Evolutionary conservation across 2,329 filamentous ascomycete genomes (phyloP).

Genomic region (Cryoendolithus antarcticus): DNA sequence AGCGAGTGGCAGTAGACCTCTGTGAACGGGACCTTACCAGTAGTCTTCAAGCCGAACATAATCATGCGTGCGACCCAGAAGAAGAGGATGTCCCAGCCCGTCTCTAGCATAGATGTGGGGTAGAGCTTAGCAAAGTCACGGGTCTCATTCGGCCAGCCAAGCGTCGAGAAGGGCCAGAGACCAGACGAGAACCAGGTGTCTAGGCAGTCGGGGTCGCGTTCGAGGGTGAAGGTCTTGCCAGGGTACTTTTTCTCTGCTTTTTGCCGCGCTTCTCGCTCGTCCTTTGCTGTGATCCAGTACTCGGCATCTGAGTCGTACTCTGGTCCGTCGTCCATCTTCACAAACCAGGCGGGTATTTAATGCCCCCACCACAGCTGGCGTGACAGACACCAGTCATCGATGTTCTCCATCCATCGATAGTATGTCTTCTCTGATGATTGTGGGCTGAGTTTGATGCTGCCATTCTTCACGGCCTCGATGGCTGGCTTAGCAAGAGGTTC

Average conservation of each 20-base stretch:
- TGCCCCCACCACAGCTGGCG: conserved; percentile 96
- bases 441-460: conserved; percentile 73
- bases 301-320: conserved; percentile 46
- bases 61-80: conserved; percentile 96
- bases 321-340: conserved; percentile 61
- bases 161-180: conserved; percentile 84
- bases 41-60: conserved; percentile 83
- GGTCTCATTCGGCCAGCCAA: conserved; percentile 84
- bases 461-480: conserved; percentile 65
- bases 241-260: conserved; percentile 73
- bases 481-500: conserved; percentile 66
- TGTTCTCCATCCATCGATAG: conserved; percentile 71
- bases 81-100: conserved; percentile 89
- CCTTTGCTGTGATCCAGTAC: conserved; percentile 73
- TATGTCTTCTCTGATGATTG: conserved; percentile 75
- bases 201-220: conserved; percentile 79
- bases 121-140: conserved; percentile 70
- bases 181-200: conserved; percentile 96
- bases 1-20: conserved; percentile 94
- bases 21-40: conserved; percentile 77
- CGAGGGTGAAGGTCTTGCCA: conserved; percentile 63
- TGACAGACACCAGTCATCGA: conserved; percentile 92
- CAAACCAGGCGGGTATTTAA: conserved; percentile 80
- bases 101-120: conserved; percentile 79
- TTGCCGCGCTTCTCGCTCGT: conserved; percentile 61